Evolutionary conservation across 495 filamentous ascomycete genomes (phyloP).

Genomic region (Hypoxylon perforatum): DNA sequence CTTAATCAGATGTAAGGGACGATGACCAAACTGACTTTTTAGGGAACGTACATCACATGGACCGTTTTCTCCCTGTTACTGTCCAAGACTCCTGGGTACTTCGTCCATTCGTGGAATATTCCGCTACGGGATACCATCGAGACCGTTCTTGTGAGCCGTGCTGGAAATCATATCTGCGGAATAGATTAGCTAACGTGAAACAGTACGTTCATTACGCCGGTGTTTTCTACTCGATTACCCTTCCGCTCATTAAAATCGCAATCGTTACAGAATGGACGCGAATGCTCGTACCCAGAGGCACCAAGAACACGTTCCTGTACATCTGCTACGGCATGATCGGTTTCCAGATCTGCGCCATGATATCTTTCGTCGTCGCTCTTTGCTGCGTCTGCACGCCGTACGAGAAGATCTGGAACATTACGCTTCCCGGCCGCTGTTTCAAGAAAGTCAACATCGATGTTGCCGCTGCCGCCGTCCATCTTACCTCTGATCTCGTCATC

Average conservation of each 20-base stretch:
- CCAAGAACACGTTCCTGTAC: constrained; percentile 44
- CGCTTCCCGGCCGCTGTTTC: constrained; percentile 40
- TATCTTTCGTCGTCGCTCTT: constrained; percentile 35
- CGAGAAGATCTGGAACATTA: constrained; percentile 44
- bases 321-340: constrained; percentile 42
- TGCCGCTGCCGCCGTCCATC: constrained; percentile 38
- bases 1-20: not conserved
- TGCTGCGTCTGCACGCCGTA: constrained; percentile 57
- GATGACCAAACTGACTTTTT: constrained; percentile 6
- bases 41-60: constrained; percentile 31
- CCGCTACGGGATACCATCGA: constrained; percentile 28
- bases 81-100: constrained; percentile 39
- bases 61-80: constrained; percentile 26
- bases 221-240: constrained; percentile 36
- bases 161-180: not conserved
- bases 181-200: not conserved
- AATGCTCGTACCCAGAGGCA: constrained; percentile 39
- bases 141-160: constrained; percentile 29
- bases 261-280: constrained; percentile 41
- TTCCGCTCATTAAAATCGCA: constrained; percentile 37
- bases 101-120: constrained; percentile 48
- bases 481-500: constrained; percentile 51
- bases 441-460: constrained; percentile 34
- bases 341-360: constrained; percentile 40
- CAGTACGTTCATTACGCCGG: constrained; percentile 30